Evolutionary conservation across 2,329 filamentous ascomycete species (phyloP).

Genomic region (Pseudocercospora crystallina): DNA sequence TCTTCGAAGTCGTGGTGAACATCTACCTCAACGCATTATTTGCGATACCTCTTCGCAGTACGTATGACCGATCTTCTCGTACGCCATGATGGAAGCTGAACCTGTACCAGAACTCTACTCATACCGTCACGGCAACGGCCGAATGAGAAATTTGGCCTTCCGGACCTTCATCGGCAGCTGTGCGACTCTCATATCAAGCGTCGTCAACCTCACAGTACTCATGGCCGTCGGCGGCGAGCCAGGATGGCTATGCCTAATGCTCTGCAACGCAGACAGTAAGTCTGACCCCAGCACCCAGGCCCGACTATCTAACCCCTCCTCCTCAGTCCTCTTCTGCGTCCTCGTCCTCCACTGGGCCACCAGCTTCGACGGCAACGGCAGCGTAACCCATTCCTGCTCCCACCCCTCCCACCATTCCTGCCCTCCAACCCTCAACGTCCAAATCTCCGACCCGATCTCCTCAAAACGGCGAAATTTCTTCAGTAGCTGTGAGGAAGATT

Average conservation of each 20-base stretch:
- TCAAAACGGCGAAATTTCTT: constrained; percentile 6
- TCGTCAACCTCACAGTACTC: constrained; percentile 17
- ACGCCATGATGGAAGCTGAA: background rate
- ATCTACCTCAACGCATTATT: constrained; percentile 17
- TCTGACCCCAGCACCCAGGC: background rate
- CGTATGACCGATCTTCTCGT: background rate
- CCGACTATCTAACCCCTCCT: background rate
- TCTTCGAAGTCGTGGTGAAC: constrained; percentile 18
- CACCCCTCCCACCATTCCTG: constrained; percentile 2
- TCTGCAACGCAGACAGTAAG: constrained; percentile 19
- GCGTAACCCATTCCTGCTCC: constrained; percentile 8
- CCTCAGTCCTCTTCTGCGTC: constrained; percentile 16
- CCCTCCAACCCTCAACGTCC: background rate
- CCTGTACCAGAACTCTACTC: constrained; percentile 14
- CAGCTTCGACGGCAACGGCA: constrained; percentile 12
- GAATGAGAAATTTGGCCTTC: constrained; percentile 14
- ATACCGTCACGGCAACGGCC: constrained; percentile 15
- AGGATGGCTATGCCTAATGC: constrained; percentile 18
- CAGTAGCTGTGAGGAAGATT: constrained; percentile 13
- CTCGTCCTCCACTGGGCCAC: constrained; percentile 20
- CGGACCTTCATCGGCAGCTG: constrained; percentile 19
- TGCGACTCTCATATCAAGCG: constrained; percentile 14
- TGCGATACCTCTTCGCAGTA: constrained; percentile 17
- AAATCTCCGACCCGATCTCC: background rate
- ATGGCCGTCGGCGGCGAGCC: constrained; percentile 14